Evolutionary conservation across 768 basidiomycete species (phyloP).

Genomic region (Panaeolus papilionaceus): DNA sequence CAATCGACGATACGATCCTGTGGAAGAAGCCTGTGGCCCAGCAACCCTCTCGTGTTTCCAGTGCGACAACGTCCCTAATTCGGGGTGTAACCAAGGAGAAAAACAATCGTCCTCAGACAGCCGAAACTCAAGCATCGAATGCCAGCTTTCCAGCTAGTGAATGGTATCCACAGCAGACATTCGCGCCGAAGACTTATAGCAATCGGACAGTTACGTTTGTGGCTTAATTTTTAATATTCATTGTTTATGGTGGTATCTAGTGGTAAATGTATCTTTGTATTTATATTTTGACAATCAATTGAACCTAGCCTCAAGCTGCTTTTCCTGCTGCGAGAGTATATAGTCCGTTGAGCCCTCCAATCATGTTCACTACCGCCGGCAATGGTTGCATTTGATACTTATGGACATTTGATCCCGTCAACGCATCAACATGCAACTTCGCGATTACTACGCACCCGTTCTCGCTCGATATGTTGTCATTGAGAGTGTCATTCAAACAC

Average conservation of each 20-base stretch:
- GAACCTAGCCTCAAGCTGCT: not conserved
- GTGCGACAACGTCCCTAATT: not conserved
- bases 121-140: not conserved
- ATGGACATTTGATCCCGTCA: not conserved
- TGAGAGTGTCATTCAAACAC: not conserved
- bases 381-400: not conserved
- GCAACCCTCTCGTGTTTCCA: not conserved
- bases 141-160: not conserved
- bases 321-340: too few species aligned
- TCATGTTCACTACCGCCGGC: too few species aligned
- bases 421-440: not conserved
- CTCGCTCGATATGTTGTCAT: too few species aligned
- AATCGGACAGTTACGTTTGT: not conserved
- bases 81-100: not conserved
- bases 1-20: conserved; percentile 19
- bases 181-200: not conserved
- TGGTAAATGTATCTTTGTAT: not conserved
- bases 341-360: too few species aligned
- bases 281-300: not conserved
- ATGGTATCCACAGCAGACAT: conserved; percentile 11
- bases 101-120: conserved; percentile 1
- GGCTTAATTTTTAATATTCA: not conserved
- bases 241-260: not conserved
- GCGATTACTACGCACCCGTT: too few species aligned
- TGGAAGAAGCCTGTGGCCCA: conserved; percentile 14